A percentile compares a stretch with the other conserved stretches of the same genome.
Evolutionary conservation across 805 yeast genomes (phyloP).

Genomic region (Yamadazyma scolyti): DNA sequence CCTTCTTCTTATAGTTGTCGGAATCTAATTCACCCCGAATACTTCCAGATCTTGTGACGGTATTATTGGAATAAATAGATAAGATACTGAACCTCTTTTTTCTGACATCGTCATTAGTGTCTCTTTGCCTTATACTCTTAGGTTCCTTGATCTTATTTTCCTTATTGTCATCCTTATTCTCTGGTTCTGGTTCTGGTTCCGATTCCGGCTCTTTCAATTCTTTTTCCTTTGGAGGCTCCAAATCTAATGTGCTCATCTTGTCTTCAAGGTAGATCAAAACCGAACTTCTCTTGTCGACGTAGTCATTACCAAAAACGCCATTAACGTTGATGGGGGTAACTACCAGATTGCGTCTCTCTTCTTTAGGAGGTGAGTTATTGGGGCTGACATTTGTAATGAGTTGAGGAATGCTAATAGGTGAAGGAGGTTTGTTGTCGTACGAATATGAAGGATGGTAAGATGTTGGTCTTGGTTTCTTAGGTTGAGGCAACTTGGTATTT

Average conservation of each 20-base stretch:
- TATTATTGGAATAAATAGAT: conserved; percentile 38
- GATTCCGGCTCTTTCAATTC: conserved; percentile 1
- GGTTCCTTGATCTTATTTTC: conserved; percentile 24
- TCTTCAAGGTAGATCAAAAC: conserved; percentile 43
- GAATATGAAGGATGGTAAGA: conserved; percentile 70
- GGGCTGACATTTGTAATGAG: conserved; percentile 6
- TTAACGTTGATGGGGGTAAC: conserved; percentile 43
- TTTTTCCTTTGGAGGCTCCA: conserved; percentile 18
- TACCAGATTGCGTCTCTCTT: conserved; percentile 34
- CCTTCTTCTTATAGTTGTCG: conserved; percentile 48
- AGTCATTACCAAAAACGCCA: conserved; percentile 36
- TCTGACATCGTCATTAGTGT: too few species aligned
- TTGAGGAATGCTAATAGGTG: conserved; percentile 25
- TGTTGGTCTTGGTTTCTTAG: conserved; percentile 73
- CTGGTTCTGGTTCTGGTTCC: conserved; percentile 10
- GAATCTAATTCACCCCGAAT: conserved; percentile 3
- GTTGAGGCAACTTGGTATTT: conserved; percentile 41
- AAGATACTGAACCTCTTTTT: conserved; percentile 41
- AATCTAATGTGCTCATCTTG: conserved; percentile 39
- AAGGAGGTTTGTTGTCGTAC: conserved; percentile 29
- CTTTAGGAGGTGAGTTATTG: conserved; percentile 9
- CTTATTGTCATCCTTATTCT: conserved; percentile 5
- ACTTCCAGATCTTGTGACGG: conserved; percentile 4
- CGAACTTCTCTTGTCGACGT: conserved; percentile 30
- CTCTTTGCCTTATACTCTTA: too few species aligned